A percentile compares a stretch with the other conserved stretches of the same genome.
phyloP scores from a whole-genome alignment of 306 rosid species.

The Prunus persica region DNA sequence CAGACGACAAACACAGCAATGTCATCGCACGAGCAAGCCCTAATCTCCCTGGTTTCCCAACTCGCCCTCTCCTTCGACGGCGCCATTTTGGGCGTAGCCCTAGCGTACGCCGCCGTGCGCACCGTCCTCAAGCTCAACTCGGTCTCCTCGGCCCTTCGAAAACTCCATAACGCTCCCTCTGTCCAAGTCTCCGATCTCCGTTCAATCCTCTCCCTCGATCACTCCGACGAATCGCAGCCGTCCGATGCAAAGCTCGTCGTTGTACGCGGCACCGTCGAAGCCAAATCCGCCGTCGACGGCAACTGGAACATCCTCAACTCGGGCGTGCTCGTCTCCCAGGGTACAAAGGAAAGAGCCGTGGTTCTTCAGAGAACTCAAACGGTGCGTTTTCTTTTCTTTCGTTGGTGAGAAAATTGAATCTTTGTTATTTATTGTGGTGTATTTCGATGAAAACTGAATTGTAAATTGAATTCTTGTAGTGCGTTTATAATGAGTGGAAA shows the following conservation, averaged over 20 bases:
- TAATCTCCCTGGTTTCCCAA: conserved; percentile 60
- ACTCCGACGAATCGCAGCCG: conserved; percentile 14
- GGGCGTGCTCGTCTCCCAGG: conserved; percentile 46
- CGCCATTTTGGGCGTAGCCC: conserved; percentile 69
- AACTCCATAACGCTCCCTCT: conserved; percentile 60
- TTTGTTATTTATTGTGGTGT: background rate
- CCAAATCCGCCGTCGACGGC: conserved; percentile 57
- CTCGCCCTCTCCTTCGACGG: conserved; percentile 75
- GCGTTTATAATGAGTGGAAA: conserved; percentile 81
- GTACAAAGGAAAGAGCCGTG: conserved; percentile 72
- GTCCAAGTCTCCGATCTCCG: conserved; percentile 78
- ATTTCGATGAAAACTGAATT: background rate
- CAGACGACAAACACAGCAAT: conserved; percentile 20
- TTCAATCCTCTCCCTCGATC: conserved; percentile 38
- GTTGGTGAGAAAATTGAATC: background rate
- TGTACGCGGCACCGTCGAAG: conserved; percentile 74
- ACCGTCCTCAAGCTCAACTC: conserved; percentile 47
- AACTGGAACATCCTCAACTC: conserved; percentile 51
- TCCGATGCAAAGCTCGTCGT: conserved; percentile 42
- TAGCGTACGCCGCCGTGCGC: conserved; percentile 66
- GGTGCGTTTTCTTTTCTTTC: conserved; percentile 35
- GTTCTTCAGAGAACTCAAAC: conserved; percentile 65
- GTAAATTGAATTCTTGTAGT: conserved; percentile 37
- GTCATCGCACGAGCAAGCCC: conserved; percentile 78
- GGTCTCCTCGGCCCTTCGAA: conserved; percentile 50